Conservation (phyloP, 1,284 basidiomycete genomes). For the Cryptococcus depauperatus region DNA sequence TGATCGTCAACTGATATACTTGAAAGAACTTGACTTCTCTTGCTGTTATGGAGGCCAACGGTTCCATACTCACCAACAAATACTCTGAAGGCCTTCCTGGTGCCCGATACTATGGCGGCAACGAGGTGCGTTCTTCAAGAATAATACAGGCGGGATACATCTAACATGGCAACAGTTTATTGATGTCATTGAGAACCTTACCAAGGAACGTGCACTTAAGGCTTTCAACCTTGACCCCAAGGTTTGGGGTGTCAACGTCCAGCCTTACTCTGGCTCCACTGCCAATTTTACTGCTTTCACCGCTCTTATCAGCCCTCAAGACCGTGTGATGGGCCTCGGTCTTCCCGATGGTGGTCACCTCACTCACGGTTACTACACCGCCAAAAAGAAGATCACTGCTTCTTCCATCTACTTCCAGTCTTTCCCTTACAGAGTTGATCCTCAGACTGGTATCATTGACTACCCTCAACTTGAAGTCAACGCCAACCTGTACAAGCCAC, state of each 20-base stretch:
- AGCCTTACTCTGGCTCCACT: slow-evolving; percentile 95
- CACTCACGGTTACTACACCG: slow-evolving; percentile 97
- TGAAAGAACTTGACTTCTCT: slow-evolving; percentile 82
- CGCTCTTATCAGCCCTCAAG: slow-evolving; percentile 92
- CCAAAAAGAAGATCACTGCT: slow-evolving; percentile 99
- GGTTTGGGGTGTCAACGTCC: slow-evolving; percentile 96
- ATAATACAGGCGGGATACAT: slow-evolving; percentile 1
- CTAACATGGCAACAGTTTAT: slow-evolving; percentile 53
- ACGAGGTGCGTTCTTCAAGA: slow-evolving; percentile 52
- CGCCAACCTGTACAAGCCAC: slow-evolving; percentile 94
- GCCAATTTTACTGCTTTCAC: slow-evolving; percentile 97
- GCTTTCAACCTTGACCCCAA: slow-evolving; percentile 93
- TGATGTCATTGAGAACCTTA: slow-evolving; percentile 90
- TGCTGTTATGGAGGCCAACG: slow-evolving; percentile 96
- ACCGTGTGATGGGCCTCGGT: slow-evolving; percentile 98
- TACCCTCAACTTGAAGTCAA: slow-evolving; percentile 75
- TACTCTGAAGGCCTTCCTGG: slow-evolving; percentile 92
- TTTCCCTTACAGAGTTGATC: slow-evolving; percentile 85
- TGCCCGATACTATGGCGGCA: slow-evolving; percentile 96
- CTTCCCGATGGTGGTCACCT: slow-evolving; percentile 97
- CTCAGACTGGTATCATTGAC: slow-evolving; percentile 82
- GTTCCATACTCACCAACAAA: slow-evolving; percentile 98
- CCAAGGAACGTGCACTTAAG: slow-evolving; percentile 88
- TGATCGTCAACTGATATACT: too few relatives aligned
- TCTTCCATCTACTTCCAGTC: slow-evolving; percentile 99